Conservation (phyloP, 2,329 filamentous ascomycete species). For the Thermothelomyces thermophilus region DNA sequence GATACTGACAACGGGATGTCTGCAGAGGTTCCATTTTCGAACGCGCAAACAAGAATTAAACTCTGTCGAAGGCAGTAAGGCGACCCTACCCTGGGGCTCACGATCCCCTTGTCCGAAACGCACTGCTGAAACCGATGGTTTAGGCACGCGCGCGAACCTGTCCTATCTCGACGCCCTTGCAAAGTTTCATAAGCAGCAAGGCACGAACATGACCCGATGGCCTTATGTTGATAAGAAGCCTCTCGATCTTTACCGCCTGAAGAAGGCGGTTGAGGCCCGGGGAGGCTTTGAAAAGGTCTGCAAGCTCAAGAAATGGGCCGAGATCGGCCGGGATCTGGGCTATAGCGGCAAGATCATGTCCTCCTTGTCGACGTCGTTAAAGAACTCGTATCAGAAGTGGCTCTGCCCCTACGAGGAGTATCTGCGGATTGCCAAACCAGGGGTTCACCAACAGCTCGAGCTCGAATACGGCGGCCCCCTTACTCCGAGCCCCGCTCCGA, state of each 20-base stretch:
- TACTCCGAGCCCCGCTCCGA: conserved; percentile 65
- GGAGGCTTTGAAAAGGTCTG: conserved; percentile 96
- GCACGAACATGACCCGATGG: conserved; percentile 85
- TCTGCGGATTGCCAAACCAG: conserved; percentile 80
- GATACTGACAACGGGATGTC: conserved; percentile 7
- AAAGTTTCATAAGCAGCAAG: conserved; percentile 96
- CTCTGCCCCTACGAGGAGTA: conserved; percentile 96
- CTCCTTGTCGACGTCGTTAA: conserved; percentile 91
- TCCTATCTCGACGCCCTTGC: conserved; percentile 91
- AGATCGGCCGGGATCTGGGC: conserved; percentile 91
- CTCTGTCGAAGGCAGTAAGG: conserved; percentile 92
- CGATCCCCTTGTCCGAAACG: conserved; percentile 3
- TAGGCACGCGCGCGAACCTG: conserved; percentile 88
- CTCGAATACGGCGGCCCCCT: conserved; percentile 87
- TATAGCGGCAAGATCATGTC: conserved; percentile 99
- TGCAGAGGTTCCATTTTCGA: conserved; percentile 88
- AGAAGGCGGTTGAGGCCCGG: conserved; percentile 91
- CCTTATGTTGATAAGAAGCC: conserved; percentile 98
- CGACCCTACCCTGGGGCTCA: conserved; percentile 8
- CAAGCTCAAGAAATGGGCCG: conserved; percentile 97
- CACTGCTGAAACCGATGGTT: conserved; percentile 31
- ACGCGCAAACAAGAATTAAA: conserved; percentile 96
- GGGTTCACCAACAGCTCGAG: conserved; percentile 93
- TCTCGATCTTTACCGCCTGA: conserved; percentile 88
- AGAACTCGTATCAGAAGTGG: conserved; percentile 97